Percentiles rank a stretch among this genome's conserved stretches.
phyloP scores from a whole-genome alignment of 208 protist genomes.

The Angomonas deanei region DNA sequence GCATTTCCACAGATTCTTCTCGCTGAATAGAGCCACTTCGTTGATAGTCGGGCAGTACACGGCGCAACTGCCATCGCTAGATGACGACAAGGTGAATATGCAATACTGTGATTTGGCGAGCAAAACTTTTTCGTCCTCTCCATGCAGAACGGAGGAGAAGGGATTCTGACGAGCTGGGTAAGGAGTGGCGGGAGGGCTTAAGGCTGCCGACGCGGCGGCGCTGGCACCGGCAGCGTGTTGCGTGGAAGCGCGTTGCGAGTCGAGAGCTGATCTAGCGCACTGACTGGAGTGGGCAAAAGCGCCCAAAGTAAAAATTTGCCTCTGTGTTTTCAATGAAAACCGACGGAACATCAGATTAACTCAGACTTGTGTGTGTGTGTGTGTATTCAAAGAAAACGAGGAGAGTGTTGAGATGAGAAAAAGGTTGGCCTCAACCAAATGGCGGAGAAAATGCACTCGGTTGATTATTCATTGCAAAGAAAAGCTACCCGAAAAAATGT shows the following conservation, averaged over 20 bases:
- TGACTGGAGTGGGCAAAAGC: too few relatives aligned
- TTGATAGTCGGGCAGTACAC: constrained; percentile 80
- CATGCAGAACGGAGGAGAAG: constrained; percentile 22
- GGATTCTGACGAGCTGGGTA: constrained; percentile 55
- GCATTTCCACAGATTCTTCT: constrained; percentile 65
- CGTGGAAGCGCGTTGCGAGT: not conserved
- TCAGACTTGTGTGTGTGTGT: not conserved
- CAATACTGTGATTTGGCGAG: constrained; percentile 79
- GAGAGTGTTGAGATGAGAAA: not conserved
- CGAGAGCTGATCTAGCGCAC: not conserved
- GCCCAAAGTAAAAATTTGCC: too few relatives aligned
- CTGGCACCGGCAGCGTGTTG: not conserved
- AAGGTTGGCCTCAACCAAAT: not conserved
- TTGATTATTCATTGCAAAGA: not conserved
- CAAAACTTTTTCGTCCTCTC: constrained; percentile 50
- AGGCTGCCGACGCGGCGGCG: not conserved
- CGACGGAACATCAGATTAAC: not conserved
- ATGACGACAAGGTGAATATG: constrained; percentile 55
- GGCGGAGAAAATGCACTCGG: not conserved
- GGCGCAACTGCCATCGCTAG: constrained; percentile 21
- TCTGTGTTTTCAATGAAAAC: not conserved
- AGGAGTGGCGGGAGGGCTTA: not conserved
- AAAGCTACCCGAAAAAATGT: not conserved
- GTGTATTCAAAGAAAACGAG: not conserved
- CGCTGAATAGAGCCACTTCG: constrained; percentile 44